Conservation (phyloP, 1,284 basidiomycete genomes). For the Pulveroboletus sp. region DNA sequence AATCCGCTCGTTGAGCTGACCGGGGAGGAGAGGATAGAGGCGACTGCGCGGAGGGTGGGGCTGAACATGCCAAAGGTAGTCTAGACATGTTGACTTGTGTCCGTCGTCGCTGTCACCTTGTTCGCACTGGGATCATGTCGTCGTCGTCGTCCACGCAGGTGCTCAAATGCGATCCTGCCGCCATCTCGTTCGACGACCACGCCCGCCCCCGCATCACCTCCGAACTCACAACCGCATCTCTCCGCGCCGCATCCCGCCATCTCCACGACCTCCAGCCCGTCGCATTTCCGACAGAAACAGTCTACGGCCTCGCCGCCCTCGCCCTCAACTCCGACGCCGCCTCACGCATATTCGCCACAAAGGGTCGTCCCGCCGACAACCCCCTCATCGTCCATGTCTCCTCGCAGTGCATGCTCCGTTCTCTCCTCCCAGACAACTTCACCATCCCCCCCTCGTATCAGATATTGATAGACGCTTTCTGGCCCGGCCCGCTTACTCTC, state of each 20-base stretch:
- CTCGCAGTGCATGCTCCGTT: conserved; percentile 77
- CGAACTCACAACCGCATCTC: conserved; percentile 45
- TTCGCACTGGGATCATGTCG: no score
- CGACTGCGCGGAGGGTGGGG: conserved; percentile 85
- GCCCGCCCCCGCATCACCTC: conserved; percentile 48
- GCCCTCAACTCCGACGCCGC: conserved; percentile 73
- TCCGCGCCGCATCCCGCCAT: conserved; percentile 51
- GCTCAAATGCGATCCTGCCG: conserved; percentile 54
- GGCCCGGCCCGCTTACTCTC: conserved; percentile 94
- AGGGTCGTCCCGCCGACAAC: conserved; percentile 94
- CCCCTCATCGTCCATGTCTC: conserved; percentile 98
- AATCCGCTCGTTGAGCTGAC: conserved; percentile 83
- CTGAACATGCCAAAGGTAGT: conserved; percentile 54
- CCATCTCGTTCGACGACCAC: conserved; percentile 51
- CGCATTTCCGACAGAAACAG: conserved; percentile 97
- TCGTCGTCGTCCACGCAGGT: conserved; percentile 29
- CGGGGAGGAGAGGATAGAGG: conserved; percentile 75
- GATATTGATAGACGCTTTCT: conserved; percentile 79
- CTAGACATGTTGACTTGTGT: conserved; percentile 5
- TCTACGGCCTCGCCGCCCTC: conserved; percentile 93
- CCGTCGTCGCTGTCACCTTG: no score
- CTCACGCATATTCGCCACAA: conserved; percentile 82
- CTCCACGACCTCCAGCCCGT: conserved; percentile 57
- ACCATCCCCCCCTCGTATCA: conserved; percentile 64
- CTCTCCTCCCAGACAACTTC: conserved; percentile 69